A percentile compares a stretch with the other conserved stretches of the same genome.
phyloP scores from a whole-genome alignment of 2,329 filamentous ascomycete species.

The Dactylellina parvicollis region DNA sequence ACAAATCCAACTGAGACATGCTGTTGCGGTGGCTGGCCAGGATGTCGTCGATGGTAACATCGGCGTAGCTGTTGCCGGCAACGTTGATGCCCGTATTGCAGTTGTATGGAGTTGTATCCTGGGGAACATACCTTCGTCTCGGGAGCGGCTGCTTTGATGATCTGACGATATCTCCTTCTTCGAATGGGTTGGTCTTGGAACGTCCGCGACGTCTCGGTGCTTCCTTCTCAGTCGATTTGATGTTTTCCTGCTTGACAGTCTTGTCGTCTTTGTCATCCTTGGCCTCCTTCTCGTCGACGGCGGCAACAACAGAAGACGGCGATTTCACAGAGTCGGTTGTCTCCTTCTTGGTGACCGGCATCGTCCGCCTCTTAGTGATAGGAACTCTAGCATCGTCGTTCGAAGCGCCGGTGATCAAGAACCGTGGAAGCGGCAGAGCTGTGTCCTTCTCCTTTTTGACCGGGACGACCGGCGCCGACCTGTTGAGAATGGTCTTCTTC shows the following conservation, averaged over 20 bases:
- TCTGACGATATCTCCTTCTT: conserved; percentile 43
- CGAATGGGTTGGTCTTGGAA: conserved; percentile 51
- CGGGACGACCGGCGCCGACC: conserved; percentile 12
- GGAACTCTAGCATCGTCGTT: conserved; percentile 30
- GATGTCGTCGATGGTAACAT: conserved; percentile 46
- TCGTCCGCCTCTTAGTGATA: conserved; percentile 37
- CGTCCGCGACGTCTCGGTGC: conserved; percentile 31
- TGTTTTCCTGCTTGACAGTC: conserved; percentile 28
- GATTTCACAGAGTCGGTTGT: conserved; percentile 44
- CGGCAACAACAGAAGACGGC: conserved; percentile 37
- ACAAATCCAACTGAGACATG: conserved; percentile 48
- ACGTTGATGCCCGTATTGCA: conserved; percentile 43
- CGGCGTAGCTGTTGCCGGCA: conserved; percentile 19
- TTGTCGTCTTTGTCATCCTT: conserved; percentile 38
- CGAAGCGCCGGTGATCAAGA: conserved; percentile 44
- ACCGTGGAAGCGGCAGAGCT: conserved; percentile 49
- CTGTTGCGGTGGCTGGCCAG: conserved; percentile 47
- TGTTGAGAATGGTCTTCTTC: conserved; percentile 44
- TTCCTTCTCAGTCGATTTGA: conserved; percentile 6
- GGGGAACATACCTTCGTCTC: conserved; percentile 41
- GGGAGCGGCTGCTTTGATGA: conserved; percentile 38
- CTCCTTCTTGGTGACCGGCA: conserved; percentile 36
- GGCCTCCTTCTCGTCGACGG: conserved; percentile 45
- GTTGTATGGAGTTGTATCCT: conserved; percentile 38
- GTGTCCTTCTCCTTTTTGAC: conserved; percentile 53